Percentiles rank a stretch among this genome's conserved stretches.
Conservation (phyloP, 2,329 filamentous ascomycete species). For the Fusarium brevicatenulatum region DNA sequence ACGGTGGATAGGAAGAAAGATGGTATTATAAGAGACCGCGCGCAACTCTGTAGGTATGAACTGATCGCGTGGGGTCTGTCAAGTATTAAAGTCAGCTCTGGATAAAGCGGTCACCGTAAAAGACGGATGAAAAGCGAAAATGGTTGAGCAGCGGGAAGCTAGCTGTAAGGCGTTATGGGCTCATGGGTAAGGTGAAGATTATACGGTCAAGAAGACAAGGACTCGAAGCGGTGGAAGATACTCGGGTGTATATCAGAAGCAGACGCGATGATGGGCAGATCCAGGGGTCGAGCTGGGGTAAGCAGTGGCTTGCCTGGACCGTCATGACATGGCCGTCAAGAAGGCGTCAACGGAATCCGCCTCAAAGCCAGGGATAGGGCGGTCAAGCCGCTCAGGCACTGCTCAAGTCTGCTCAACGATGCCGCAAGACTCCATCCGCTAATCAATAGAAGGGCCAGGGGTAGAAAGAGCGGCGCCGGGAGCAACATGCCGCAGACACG, state of each 20-base stretch:
- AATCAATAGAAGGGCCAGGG: slow-evolving; percentile 35
- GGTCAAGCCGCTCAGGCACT: slow-evolving; percentile 36
- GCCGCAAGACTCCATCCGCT: slow-evolving; percentile 31
- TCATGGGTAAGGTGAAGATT: slow-evolving; percentile 40
- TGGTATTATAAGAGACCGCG: neutral
- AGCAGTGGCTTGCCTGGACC: slow-evolving; percentile 23
- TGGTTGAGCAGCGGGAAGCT: slow-evolving; percentile 13
- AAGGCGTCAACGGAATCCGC: slow-evolving; percentile 15
- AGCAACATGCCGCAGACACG: slow-evolving; percentile 28
- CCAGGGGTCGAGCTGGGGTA: slow-evolving; percentile 38
- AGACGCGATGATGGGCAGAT: slow-evolving; percentile 40
- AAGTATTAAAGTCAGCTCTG: slow-evolving; percentile 32
- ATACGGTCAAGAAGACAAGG: slow-evolving; percentile 32
- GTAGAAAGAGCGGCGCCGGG: slow-evolving; percentile 24
- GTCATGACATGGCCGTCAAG: slow-evolving; percentile 16
- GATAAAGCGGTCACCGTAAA: slow-evolving; percentile 36
- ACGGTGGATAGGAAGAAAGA: neutral
- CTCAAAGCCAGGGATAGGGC: slow-evolving; percentile 24
- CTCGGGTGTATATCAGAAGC: slow-evolving; percentile 23
- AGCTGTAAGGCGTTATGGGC: slow-evolving; percentile 16
- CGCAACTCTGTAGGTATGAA: slow-evolving; percentile 6
- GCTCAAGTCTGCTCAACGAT: slow-evolving; percentile 13
- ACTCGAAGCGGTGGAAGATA: slow-evolving; percentile 34
- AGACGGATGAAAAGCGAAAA: slow-evolving; percentile 13
- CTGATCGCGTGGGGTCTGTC: slow-evolving; percentile 30